Evolutionary conservation across 805 yeast genomes (phyloP), one percentile per base, ranked within the genome.

Genomic region (Metschnikowia gelsemii): DNA sequence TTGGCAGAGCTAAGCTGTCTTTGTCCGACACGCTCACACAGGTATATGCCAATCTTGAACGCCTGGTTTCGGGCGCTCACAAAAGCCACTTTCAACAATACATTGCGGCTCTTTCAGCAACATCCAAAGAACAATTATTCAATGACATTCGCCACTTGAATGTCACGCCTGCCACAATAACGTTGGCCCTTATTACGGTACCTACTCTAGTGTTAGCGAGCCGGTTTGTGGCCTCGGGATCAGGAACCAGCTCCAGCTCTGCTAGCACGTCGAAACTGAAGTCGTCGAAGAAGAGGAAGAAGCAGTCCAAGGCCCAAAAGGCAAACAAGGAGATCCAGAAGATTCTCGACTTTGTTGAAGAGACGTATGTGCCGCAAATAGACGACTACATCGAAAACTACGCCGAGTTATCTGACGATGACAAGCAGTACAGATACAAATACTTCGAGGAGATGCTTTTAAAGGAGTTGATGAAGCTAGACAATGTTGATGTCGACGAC

Each of bases 391-490:
- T 49, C 20, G 48, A 43, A 23, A 43, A 36, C 16, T 47, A 42
- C 30, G 37, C 19, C 19, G 31, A 32, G 3, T 42, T 47, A 31
- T 14, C 49, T 11, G 46, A 29, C 5, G 44, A 40, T 3, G 50
- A 70, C 33, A 57, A 61, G 25, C 59, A 62, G 43, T 82, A 78
- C 58, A 74, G 76, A 54, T 73, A 69, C 51, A 73, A 75, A 38
- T 84, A 71, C 57, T 79, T 70, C 58, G 83, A 80, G 52, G 95
- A 85, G 59, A 75, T 75, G 72, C 62, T 85, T 31, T 66, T 85
- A 58, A 83, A 84, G 56, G 71, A 82, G 47, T 61, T 84, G 50
- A 72, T 85, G 71, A 77, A 73, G 46, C 65, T 86, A 40, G 95
- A 86, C 53, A 80, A 76, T 2, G 68, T 86, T 25, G 84, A 82